Percentiles rank a stretch among this genome's conserved stretches.
Evolutionary conservation across 192 early-diverging fungal species (phyloP).

Genomic region (Linnemannia hyalina): DNA sequence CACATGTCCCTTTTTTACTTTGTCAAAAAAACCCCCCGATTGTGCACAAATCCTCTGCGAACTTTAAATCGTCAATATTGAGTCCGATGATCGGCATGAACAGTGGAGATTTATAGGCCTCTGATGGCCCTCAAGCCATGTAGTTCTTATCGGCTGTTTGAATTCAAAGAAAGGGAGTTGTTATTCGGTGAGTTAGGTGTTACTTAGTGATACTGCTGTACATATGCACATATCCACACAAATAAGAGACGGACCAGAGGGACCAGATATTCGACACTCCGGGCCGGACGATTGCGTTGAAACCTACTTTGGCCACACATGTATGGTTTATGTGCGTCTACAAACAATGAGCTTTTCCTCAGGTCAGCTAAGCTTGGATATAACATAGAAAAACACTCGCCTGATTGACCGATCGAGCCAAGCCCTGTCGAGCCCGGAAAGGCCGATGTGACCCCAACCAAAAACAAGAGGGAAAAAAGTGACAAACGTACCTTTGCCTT

Average conservation of each 20-base stretch:
- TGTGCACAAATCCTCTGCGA: background rate
- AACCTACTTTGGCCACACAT: background rate
- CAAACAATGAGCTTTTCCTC: slow-evolving; percentile 12
- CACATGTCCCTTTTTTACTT: slow-evolving; percentile 10
- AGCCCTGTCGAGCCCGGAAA: slow-evolving; percentile 8
- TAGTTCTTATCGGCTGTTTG: background rate
- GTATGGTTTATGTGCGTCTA: slow-evolving; percentile 4
- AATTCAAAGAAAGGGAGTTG: background rate
- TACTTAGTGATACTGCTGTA: background rate
- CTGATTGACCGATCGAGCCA: slow-evolving; percentile 8
- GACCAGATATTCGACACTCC: slow-evolving; percentile 5
- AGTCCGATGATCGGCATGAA: background rate
- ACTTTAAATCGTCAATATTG: background rate
- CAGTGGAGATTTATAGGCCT: background rate
- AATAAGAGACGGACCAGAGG: background rate
- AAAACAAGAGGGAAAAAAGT: slow-evolving; percentile 14
- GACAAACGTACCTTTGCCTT: slow-evolving; percentile 16
- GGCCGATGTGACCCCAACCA: slow-evolving; percentile 9
- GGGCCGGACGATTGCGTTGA: background rate
- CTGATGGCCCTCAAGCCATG: background rate
- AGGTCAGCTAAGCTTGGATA: slow-evolving; percentile 13
- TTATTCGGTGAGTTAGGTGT: background rate
- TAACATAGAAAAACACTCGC: slow-evolving; percentile 15
- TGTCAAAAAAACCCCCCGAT: background rate
- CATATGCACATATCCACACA: slow-evolving; percentile 5